These are phyloP conservation scores for Zoysia matrella DNA, from an alignment of 202 grass and related monocot species.

Conservation along the genomic window DNA sequence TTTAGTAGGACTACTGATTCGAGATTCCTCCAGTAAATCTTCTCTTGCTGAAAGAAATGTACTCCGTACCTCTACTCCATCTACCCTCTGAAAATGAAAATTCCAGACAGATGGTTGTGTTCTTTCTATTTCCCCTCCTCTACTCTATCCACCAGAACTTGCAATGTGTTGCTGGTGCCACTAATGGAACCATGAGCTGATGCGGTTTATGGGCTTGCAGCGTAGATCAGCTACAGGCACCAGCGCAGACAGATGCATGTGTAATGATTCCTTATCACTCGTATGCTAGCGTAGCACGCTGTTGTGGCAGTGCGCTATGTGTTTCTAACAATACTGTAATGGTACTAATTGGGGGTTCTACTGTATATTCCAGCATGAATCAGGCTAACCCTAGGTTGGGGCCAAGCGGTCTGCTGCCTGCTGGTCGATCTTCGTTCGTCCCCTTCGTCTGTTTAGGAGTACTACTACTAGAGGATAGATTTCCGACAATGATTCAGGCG, in stretches of 20 bases:
- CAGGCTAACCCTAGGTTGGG: background rate
- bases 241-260: background rate
- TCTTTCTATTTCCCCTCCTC: background rate
- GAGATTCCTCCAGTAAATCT: background rate
- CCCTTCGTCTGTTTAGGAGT: background rate
- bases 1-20: background rate
- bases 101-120: background rate
- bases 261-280: background rate
- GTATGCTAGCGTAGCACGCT: background rate
- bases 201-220: background rate
- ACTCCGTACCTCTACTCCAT: background rate
- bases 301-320: background rate
- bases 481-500: slow-evolving; percentile 20
- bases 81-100: background rate
- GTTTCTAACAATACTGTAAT: background rate
- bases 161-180: background rate
- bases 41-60: background rate
- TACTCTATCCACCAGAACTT: background rate
- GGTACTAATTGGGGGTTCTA: no score
- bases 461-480: background rate
- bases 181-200: background rate
- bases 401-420: background rate
- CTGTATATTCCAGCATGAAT: background rate
- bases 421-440: background rate
- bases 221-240: no score